A percentile compares a stretch with the other conserved stretches of the same genome.
Conservation (phyloP, 257 asterid species). For the Solanum lignicaule region DNA sequence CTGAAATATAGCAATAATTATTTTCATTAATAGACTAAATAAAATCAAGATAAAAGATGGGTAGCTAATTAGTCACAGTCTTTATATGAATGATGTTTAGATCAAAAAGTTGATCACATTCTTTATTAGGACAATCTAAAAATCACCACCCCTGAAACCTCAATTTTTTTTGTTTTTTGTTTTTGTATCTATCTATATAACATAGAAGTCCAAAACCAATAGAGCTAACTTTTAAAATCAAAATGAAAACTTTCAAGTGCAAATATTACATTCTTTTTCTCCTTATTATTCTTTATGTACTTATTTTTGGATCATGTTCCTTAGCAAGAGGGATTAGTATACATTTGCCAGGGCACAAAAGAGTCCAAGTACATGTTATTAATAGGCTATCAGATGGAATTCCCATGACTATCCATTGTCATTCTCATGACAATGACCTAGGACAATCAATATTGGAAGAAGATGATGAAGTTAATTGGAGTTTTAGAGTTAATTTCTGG, state of each 20-base stretch:
- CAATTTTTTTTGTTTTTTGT: neutral
- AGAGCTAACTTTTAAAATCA: neutral
- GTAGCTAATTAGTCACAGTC: constrained; percentile 10
- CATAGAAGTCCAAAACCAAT: neutral
- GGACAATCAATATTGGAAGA: constrained; percentile 16
- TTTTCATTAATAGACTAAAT: neutral
- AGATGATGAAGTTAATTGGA: constrained; percentile 14
- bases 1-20: neutral
- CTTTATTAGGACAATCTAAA: constrained; percentile 3
- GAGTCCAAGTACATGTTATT: constrained; percentile 16
- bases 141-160: neutral
- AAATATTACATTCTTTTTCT: neutral
- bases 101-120: neutral
- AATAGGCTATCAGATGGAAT: constrained; percentile 11
- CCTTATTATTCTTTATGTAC: neutral
- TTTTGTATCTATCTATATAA: neutral
- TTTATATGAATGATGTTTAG: neutral
- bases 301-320: neutral
- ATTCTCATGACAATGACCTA: constrained; percentile 31
- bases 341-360: neutral
- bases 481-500: constrained; percentile 15
- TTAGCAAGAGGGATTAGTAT: neutral
- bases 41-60: neutral
- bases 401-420: constrained; percentile 26
- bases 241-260: neutral